Base-by-base conservation (phyloP, 306 rosid genomes). In the Malus sieversii region DNA sequence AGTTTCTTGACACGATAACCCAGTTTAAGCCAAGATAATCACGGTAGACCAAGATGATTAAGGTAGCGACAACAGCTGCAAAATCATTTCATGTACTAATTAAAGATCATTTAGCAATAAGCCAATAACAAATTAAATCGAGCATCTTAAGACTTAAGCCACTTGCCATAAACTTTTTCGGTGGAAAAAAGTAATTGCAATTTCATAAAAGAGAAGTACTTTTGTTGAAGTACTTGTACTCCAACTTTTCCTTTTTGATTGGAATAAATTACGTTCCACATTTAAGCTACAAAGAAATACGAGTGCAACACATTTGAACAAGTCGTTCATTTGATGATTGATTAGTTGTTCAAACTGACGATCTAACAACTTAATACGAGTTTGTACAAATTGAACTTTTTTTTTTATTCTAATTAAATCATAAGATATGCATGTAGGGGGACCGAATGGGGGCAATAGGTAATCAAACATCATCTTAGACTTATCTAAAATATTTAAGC, bases 81-180 rank as follows among this genome's bases (percentile, higher is more conserved):
- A 35, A 74, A 68, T 42, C 13, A 59, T 62, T 60, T 38, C 44
- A 3, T 32, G 38, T 23, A 32, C n/a, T 35, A 30, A 29, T 35
- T 59, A 66, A 68, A 66, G 27, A 33, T 33, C 18, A 65, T 53
- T 48, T 15, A 62, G 23, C 52, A 35, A 61, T 32, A 40, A 70
- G 32, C 25, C 73, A 69, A 59, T 46, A 40, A 72, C 42, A 58
- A 66, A 62, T 35, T 61, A 59, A 46, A 32, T 55, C 22, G 29
- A 46, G 79, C 80, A 80, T 76, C 82, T 78, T 30, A 15, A 48
- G 19, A 15, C 55, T 22, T 57, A 19, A 70, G 58, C 78, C 75
- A 75, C 82, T 75, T 77, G 77, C 27, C 48, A 33, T n/a, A 6
- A 51, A 23, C 59, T 64, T 78, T 71, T 70, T 53, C 61, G 23